Evolutionary conservation across 106 monocot species (phyloP), one percentile per base, ranked within the genome.

Genomic region (Triglochin maritima): DNA sequence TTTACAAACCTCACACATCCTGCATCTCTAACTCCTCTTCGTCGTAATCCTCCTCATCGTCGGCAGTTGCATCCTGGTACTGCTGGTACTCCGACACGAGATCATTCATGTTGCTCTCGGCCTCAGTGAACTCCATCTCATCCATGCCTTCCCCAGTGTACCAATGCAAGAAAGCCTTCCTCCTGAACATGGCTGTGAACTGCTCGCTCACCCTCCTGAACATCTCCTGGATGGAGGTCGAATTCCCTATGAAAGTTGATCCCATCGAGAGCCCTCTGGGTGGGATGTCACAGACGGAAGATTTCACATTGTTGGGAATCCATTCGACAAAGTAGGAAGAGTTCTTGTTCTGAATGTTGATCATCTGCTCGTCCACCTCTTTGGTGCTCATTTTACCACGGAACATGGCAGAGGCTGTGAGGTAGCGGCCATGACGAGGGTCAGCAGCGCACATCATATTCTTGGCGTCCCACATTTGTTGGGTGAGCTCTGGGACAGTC

Each of bases 361-460:
- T 50, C 72, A 72, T 72, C 62, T 72, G 72, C 63, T 72, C 63
- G 45, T 72, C 72, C 11, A 72, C 72, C 68, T 29, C 29, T 29
- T 29, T 29, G 29, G 29, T 29, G 29, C 29, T 29, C 29, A 29
- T 29, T 29, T 81, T 82, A 4, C 82, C 82, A 3, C 78, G 74
- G 78, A 85, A 85, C 85, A 81, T 81, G 42, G 85, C 85, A 4
- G 79, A 86, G 44, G 86, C 86, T 1, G 86, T 86, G 6, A 86
- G 81, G 71, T 79, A 86, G 15, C 86, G 72, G 0, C 86, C 86
- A 7, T 86, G 86, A 56, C 81, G 72, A 2, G 86, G 86, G 50
- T 86, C 86, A 10, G 82, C 86, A 2, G 82, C 86, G 59, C 86
- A 86, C 86, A 80, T 82, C 86, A 82, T 86, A 82, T 86, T 86